Conservation (phyloP, 345 rosid species). For the Gossypium herbaceum region DNA sequence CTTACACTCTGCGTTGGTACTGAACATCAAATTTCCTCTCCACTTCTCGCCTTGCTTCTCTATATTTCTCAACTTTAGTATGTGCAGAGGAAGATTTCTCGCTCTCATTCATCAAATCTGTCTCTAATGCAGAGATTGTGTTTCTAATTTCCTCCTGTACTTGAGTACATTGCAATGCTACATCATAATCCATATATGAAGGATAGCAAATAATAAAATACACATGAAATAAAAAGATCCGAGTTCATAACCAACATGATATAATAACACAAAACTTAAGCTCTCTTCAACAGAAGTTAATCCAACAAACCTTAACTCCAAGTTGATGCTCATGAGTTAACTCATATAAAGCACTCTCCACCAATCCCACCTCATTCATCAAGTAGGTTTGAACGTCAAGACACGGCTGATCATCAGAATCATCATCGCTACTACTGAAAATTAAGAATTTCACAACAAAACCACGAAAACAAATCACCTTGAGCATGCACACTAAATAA, state of each 20-base stretch:
- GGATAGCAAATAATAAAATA: neutral
- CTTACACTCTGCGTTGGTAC: constrained; percentile 84
- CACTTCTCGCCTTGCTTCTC: constrained; percentile 59
- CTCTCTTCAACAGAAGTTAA: neutral
- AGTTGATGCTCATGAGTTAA: constrained; percentile 50
- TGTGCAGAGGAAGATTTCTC: constrained; percentile 52
- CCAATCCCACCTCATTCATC: constrained; percentile 50
- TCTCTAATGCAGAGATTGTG: constrained; percentile 54
- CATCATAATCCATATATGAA: constrained; percentile 2
- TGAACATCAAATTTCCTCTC: constrained; percentile 77
- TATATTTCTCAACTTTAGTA: constrained; percentile 53
- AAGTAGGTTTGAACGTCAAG: constrained; percentile 37
- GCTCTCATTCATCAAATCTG: constrained; percentile 43
- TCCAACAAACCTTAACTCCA: constrained; percentile 50
- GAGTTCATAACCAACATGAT: neutral
- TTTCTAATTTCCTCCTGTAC: constrained; percentile 79
- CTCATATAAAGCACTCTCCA: constrained; percentile 57
- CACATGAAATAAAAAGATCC: neutral
- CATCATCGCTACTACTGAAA: constrained; percentile 52
- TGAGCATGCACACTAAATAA: neutral
- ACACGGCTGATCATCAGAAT: constrained; percentile 46
- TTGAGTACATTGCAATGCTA: constrained; percentile 16
- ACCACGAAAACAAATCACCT: neutral
- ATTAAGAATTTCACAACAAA: constrained; percentile 12
- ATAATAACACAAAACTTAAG: neutral